Percentiles rank a stretch among this genome's conserved stretches.
These are phyloP conservation scores for Naegleria fowleri DNA, from an alignment of 208 protist genomes.

Conservation along the genomic window DNA sequence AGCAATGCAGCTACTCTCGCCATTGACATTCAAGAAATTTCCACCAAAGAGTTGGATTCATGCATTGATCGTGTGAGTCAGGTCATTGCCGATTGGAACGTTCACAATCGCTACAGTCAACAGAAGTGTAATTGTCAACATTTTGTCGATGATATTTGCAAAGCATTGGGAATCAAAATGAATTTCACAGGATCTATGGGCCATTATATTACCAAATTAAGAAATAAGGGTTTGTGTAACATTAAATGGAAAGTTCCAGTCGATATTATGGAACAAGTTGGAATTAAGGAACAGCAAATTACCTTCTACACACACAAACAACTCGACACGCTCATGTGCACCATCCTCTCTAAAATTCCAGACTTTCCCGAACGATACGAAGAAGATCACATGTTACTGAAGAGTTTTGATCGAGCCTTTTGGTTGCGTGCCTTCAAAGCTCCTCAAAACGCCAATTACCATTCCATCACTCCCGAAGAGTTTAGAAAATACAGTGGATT, in stretches of 20 bases:
- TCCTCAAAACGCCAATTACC: neutral
- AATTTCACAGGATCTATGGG: neutral
- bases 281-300: neutral
- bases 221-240: neutral
- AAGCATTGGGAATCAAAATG: neutral
- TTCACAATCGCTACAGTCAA: neutral
- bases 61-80: neutral
- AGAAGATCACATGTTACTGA: neutral
- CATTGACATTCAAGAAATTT: neutral
- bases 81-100: conserved; percentile 12
- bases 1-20: neutral
- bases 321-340: neutral
- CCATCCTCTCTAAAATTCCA: neutral
- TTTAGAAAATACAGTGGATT: neutral
- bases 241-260: neutral
- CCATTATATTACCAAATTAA: neutral
- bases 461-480: neutral
- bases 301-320: neutral
- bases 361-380: neutral
- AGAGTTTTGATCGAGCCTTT: conserved; percentile 12
- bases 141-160: conserved; percentile 11
- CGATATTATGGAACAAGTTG: neutral
- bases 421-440: neutral
- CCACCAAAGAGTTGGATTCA: neutral
- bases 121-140: neutral